Evolutionary conservation across 169 alveolate genomes (phyloP).

Genomic region (Cryptosporidium tyzzeri): DNA sequence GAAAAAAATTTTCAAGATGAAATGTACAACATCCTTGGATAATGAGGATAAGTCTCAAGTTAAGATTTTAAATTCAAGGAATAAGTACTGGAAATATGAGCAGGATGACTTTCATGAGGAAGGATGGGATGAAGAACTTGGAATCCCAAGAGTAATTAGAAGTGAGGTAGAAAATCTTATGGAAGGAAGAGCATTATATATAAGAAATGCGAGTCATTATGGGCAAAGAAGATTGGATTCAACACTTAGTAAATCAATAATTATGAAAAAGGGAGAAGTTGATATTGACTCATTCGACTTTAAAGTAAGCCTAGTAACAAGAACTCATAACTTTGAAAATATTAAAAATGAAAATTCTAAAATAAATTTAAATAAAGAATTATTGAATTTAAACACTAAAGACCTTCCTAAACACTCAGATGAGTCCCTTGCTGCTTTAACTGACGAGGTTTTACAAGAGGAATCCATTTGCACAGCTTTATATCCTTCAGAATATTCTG

Average conservation of each 20-base stretch:
- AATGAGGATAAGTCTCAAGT: not conserved
- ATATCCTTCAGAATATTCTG: constrained; percentile 13
- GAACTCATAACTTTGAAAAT: not conserved
- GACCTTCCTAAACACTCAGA: not conserved
- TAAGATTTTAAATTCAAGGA: not conserved
- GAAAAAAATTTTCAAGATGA: not conserved
- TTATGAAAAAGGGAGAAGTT: not conserved
- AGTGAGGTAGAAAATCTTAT: constrained; percentile 20
- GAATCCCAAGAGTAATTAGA: not conserved
- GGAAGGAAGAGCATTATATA: not conserved
- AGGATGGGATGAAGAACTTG: constrained; percentile 24
- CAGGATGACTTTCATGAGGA: constrained; percentile 18
- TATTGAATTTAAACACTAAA: not conserved
- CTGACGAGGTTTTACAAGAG: constrained; percentile 5
- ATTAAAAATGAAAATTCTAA: not conserved
- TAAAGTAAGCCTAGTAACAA: not conserved
- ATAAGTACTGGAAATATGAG: constrained; percentile 8
- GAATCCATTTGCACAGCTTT: constrained; percentile 1
- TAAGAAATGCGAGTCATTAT: constrained; percentile 2
- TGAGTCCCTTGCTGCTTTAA: not conserved
- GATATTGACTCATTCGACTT: not conserved
- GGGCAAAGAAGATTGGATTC: constrained; percentile 24
- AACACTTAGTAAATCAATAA: not conserved
- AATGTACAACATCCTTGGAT: not conserved
- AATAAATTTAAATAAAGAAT: not conserved